Conservation (phyloP, 257 asterid species). For the Haberlea rhodopensis region DNA sequence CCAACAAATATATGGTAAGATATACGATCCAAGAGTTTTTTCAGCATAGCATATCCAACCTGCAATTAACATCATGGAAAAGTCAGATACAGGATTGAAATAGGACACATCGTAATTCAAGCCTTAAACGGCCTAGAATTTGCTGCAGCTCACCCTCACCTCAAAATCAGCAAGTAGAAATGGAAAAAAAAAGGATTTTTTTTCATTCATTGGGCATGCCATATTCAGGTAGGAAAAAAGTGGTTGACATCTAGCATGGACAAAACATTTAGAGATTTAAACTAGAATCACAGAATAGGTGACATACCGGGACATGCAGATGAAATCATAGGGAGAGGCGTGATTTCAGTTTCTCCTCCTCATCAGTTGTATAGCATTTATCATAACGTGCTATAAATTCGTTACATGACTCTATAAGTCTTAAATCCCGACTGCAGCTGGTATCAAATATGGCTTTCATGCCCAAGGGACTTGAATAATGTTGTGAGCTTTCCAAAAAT, state of each 20-base stretch:
- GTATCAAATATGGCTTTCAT: slow-evolving; percentile 91
- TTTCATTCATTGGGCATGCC: background rate
- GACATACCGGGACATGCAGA: slow-evolving; percentile 93
- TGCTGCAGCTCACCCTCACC: background rate
- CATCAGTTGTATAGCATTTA: slow-evolving; percentile 38
- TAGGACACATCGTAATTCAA: background rate
- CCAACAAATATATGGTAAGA: slow-evolving; percentile 92
- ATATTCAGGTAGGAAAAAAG: background rate
- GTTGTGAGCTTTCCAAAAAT: slow-evolving; percentile 78
- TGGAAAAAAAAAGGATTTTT: background rate
- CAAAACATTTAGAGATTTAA: background rate
- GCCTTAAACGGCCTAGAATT: slow-evolving; percentile 3
- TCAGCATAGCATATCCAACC: slow-evolving; percentile 99
- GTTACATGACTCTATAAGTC: slow-evolving; percentile 83
- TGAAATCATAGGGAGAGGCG: slow-evolving; percentile 76
- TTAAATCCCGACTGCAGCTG: slow-evolving; percentile 86
- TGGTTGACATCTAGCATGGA: slow-evolving; percentile 4
- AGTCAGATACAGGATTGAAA: slow-evolving; percentile 2
- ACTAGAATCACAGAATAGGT: background rate
- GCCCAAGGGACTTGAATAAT: slow-evolving; percentile 77
- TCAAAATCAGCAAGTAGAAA: background rate
- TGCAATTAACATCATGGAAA: slow-evolving; percentile 36
- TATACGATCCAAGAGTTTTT: slow-evolving; percentile 88
- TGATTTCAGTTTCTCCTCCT: slow-evolving; percentile 36
- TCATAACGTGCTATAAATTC: slow-evolving; percentile 77